These are phyloP conservation scores for Coniochaeta sp. DNA, from an alignment of 2,329 filamentous ascomycete genomes.

Conservation along the genomic window DNA sequence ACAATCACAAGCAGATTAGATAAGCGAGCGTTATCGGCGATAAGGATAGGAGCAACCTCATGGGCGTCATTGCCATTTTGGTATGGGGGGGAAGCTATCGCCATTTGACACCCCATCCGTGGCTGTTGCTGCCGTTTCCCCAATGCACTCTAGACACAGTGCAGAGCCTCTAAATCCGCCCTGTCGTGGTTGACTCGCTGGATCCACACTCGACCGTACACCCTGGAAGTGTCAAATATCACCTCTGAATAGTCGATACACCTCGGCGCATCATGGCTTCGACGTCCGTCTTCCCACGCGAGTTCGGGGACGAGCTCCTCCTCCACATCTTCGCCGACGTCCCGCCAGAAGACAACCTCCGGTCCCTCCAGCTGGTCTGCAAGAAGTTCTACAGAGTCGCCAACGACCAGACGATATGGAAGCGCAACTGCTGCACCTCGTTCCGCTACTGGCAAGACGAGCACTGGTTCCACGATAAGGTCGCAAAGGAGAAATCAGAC, in stretches of 20 bases:
- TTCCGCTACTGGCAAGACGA: constrained; percentile 70
- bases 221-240: too few species aligned
- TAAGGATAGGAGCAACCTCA: neutral
- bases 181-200: neutral
- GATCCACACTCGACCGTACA: neutral
- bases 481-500: constrained; percentile 41
- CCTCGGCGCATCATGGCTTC: neutral
- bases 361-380: constrained; percentile 44
- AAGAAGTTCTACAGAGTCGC: constrained; percentile 57
- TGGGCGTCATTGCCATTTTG: neutral
- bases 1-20: too few species aligned
- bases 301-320: constrained; percentile 63
- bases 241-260: too few species aligned
- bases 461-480: constrained; percentile 52
- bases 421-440: constrained; percentile 57
- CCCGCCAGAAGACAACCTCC: constrained; percentile 47
- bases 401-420: constrained; percentile 73
- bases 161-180: too few species aligned
- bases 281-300: neutral
- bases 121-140: neutral
- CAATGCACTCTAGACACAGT: too few species aligned
- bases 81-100: neutral
- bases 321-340: constrained; percentile 64
- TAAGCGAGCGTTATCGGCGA: too few species aligned
- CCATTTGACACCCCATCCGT: neutral